Conservation (phyloP, 2,329 filamentous ascomycete species). For the Cladosporium sp. region DNA sequence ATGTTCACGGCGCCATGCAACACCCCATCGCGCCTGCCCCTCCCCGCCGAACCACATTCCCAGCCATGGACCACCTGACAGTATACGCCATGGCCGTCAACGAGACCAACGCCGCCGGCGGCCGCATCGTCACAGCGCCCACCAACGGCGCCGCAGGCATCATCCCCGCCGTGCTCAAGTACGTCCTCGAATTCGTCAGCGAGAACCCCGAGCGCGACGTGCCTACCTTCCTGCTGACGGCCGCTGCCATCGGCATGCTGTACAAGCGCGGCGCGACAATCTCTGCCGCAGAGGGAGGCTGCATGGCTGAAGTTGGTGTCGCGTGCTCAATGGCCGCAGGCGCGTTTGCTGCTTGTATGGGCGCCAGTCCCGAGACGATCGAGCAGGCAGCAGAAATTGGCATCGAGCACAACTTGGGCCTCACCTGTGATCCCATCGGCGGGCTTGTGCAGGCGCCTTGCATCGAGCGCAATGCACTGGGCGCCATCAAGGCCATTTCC, state of each 20-base stretch:
- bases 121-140: constrained; percentile 55
- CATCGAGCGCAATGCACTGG: constrained; percentile 55
- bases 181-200: constrained; percentile 54
- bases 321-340: constrained; percentile 57
- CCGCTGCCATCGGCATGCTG: constrained; percentile 55
- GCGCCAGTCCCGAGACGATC: constrained; percentile 53
- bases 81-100: constrained; percentile 57
- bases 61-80: constrained; percentile 54
- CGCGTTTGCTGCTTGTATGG: constrained; percentile 56
- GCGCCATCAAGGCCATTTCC: constrained; percentile 55
- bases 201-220: constrained; percentile 55
- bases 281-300: constrained; percentile 55
- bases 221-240: constrained; percentile 53
- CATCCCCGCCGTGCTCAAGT: constrained; percentile 55
- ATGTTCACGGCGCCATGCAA: constrained; percentile 49
- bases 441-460: constrained; percentile 55
- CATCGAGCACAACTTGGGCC: constrained; percentile 55
- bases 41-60: constrained; percentile 50
- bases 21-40: constrained; percentile 53
- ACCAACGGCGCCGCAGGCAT: constrained; percentile 57
- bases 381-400: constrained; percentile 57
- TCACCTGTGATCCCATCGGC: constrained; percentile 56
- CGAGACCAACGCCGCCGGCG: constrained; percentile 56
- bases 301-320: constrained; percentile 58
- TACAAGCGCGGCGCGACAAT: constrained; percentile 58